Percentiles rank a stretch among this genome's conserved stretches.
These are phyloP conservation scores for Parathielavia hyrcaniae DNA, from an alignment of 495 filamentous ascomycete genomes.

Conservation along the genomic window DNA sequence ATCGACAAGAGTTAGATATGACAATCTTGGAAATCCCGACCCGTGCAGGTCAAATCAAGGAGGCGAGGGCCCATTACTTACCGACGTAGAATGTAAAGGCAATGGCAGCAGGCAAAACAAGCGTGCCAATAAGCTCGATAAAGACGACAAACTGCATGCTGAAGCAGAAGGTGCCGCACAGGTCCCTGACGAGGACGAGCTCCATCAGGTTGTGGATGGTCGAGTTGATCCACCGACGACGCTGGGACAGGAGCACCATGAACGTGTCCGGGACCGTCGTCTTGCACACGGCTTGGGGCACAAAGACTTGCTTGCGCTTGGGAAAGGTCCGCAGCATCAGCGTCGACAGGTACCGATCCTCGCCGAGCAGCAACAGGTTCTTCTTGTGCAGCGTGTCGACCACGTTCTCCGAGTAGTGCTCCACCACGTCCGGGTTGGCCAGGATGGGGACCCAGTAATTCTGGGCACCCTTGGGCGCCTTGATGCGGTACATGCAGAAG, in stretches of 20 bases:
- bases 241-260: slow-evolving; percentile 85
- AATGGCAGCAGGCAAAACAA: slow-evolving; percentile 93
- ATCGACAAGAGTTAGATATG: slow-evolving; percentile 17
- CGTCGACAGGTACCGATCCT: slow-evolving; percentile 94
- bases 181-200: slow-evolving; percentile 86
- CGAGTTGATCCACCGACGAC: slow-evolving; percentile 98
- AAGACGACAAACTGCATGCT: slow-evolving; percentile 99
- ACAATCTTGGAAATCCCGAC: neutral
- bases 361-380: slow-evolving; percentile 89
- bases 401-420: slow-evolving; percentile 98
- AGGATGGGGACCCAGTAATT: slow-evolving; percentile 99
- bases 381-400: slow-evolving; percentile 99
- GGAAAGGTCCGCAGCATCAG: slow-evolving; percentile 99
- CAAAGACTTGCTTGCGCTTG: slow-evolving; percentile 97
- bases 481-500: slow-evolving; percentile 99
- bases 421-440: slow-evolving; percentile 96
- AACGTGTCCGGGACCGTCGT: slow-evolving; percentile 93
- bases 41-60: neutral
- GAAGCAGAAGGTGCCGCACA: slow-evolving; percentile 99
- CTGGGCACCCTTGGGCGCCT: slow-evolving; percentile 94
- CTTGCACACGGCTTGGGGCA: slow-evolving; percentile 97
- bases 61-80: slow-evolving; percentile 43
- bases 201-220: slow-evolving; percentile 99
- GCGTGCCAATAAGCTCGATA: slow-evolving; percentile 89
- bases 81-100: slow-evolving; percentile 93